These are phyloP conservation scores for Sphagnum tenellum DNA, from an alignment of 225 moss, liverwort and hornwort species.

Conservation along the genomic window DNA sequence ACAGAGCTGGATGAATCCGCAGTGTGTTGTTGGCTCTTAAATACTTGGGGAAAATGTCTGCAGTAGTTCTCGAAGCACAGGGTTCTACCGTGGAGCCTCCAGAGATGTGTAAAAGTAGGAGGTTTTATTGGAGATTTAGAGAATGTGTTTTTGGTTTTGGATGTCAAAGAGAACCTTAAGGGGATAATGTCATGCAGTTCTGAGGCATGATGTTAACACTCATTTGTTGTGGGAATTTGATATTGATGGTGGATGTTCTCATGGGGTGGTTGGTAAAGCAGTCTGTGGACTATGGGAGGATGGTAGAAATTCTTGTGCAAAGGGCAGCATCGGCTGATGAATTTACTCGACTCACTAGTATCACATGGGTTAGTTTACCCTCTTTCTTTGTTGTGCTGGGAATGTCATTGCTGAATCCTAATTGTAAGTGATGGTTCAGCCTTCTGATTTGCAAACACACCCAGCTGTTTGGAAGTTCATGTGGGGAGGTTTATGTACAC, in stretches of 20 bases:
- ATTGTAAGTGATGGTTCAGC: background rate
- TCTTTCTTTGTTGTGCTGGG: too few relatives aligned
- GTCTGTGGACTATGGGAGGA: constrained; percentile 98
- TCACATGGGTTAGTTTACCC: constrained; percentile 65
- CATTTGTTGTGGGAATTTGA: background rate
- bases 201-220: background rate
- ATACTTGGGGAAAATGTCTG: too few relatives aligned
- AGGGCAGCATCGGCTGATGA: constrained; percentile 76
- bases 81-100: too few relatives aligned
- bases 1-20: too few relatives aligned
- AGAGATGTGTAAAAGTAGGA: too few relatives aligned
- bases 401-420: background rate
- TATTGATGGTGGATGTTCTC: background rate
- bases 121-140: too few relatives aligned
- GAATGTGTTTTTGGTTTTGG: too few relatives aligned
- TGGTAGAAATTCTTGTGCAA: constrained; percentile 96
- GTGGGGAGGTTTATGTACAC: background rate
- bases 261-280: constrained; percentile 16
- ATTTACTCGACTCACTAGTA: constrained; percentile 82
- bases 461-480: too few relatives aligned
- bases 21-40: too few relatives aligned
- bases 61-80: too few relatives aligned
- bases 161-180: too few relatives aligned
- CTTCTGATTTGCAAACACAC: too few relatives aligned
- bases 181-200: background rate